A percentile compares a stretch with the other conserved stretches of the same genome.
These are phyloP conservation scores for Peterozyma toletana DNA, from an alignment of 805 yeast species.

Conservation along the genomic window DNA sequence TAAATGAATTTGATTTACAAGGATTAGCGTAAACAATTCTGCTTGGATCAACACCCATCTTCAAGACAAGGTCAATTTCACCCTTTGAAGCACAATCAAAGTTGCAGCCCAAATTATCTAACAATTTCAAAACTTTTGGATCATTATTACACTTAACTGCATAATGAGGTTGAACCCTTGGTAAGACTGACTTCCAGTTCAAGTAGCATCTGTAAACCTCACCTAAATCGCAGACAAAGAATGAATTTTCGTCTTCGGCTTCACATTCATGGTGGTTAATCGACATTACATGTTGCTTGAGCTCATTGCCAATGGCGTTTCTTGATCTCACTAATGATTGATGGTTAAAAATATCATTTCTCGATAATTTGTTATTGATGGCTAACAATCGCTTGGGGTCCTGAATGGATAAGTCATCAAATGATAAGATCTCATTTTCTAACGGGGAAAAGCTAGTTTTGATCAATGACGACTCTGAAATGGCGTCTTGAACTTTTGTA, in stretches of 20 bases:
- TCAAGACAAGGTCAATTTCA: conserved; percentile 66
- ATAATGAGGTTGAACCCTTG: conserved; percentile 78
- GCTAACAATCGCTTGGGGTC: neutral
- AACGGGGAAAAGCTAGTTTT: neutral
- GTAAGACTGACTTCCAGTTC: conserved; percentile 62
- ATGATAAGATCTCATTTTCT: neutral
- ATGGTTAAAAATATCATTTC: neutral
- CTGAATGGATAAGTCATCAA: neutral
- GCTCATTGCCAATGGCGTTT: conserved; percentile 26
- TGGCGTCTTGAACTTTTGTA: too few species aligned
- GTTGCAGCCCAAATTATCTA: conserved; percentile 59
- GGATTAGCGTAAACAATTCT: conserved; percentile 90
- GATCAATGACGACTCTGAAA: neutral
- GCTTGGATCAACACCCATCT: conserved; percentile 53
- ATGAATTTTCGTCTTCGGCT: conserved; percentile 79
- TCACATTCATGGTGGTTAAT: conserved; percentile 54
- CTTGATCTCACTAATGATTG: neutral
- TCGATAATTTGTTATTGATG: neutral
- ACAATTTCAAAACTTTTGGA: conserved; percentile 42
- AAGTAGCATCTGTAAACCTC: conserved; percentile 53
- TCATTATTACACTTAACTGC: conserved; percentile 95
- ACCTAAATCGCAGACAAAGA: conserved; percentile 81
- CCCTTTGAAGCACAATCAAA: conserved; percentile 92
- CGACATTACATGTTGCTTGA: conserved; percentile 28
- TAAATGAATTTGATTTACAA: conserved; percentile 78